Percentiles rank a stretch among this genome's conserved stretches.
Evolutionary conservation across 768 basidiomycete species (phyloP).

Genomic region (Phanerodontia chrysosporium): DNA sequence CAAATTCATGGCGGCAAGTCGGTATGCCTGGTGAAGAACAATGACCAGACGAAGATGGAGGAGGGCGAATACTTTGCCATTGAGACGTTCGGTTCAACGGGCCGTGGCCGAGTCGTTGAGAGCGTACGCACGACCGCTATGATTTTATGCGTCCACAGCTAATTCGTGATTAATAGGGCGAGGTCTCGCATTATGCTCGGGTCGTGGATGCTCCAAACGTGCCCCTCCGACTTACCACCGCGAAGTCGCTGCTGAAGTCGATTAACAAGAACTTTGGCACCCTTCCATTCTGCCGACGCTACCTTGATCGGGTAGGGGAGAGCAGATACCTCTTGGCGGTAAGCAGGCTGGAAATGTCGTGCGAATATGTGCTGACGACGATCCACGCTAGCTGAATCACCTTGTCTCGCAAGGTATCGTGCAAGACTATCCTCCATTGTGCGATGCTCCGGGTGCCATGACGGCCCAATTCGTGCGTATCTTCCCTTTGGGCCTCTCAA

Average conservation of each 20-base stretch:
- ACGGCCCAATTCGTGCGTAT: conserved; percentile 84
- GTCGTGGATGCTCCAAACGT: conserved; percentile 65
- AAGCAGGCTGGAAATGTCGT: conserved; percentile 18
- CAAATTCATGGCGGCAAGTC: conserved; percentile 95
- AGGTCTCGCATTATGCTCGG: conserved; percentile 90
- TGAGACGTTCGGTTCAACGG: conserved; percentile 98
- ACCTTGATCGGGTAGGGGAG: conserved; percentile 90
- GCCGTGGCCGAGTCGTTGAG: conserved; percentile 83
- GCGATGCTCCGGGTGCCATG: conserved; percentile 82
- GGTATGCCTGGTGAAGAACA: conserved; percentile 82
- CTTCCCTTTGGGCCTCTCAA: background rate
- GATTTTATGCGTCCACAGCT: background rate
- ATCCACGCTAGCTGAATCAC: conserved; percentile 67
- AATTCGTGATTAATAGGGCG: conserved; percentile 51
- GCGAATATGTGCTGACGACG: background rate
- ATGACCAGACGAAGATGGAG: conserved; percentile 95
- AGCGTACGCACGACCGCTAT: conserved; percentile 39
- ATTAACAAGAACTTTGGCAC: conserved; percentile 95
- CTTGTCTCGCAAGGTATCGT: conserved; percentile 87
- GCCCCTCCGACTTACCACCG: conserved; percentile 76
- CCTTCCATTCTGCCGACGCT: conserved; percentile 91
- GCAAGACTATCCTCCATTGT: conserved; percentile 88
- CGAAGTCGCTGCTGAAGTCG: conserved; percentile 78
- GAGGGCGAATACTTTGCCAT: conserved; percentile 99
- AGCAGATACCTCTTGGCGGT: conserved; percentile 91